Evolutionary conservation across 2,329 filamentous ascomycete genomes (phyloP).

Genomic region (Claviceps digitariae): DNA sequence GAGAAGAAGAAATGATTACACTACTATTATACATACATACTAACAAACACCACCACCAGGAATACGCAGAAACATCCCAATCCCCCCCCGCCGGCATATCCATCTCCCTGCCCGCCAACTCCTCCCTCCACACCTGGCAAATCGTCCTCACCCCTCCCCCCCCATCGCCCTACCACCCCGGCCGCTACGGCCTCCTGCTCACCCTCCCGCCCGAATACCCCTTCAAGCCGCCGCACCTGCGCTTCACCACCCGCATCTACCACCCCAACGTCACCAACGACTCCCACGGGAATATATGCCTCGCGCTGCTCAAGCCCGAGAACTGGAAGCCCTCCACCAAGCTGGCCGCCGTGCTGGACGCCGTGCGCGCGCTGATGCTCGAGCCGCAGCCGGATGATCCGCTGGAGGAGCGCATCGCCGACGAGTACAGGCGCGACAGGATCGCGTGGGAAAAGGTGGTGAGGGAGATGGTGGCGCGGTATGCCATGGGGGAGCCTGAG

Average conservation of each 20-base stretch:
- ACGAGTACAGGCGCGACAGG: slow-evolving; percentile 61
- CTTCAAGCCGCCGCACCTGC: slow-evolving; percentile 72
- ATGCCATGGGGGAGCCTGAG: slow-evolving; percentile 39
- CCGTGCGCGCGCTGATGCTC: slow-evolving; percentile 58
- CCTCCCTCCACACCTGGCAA: slow-evolving; percentile 40
- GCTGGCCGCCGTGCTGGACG: slow-evolving; percentile 61
- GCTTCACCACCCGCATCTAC: slow-evolving; percentile 83
- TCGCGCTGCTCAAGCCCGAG: slow-evolving; percentile 69
- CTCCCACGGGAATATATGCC: slow-evolving; percentile 69
- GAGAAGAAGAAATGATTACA: too few species aligned
- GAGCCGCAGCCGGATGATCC: slow-evolving; percentile 84
- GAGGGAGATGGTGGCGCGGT: slow-evolving; percentile 57
- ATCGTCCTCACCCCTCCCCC: slow-evolving; percentile 32
- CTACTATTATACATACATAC: neutral
- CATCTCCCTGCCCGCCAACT: slow-evolving; percentile 30
- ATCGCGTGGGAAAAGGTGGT: slow-evolving; percentile 62
- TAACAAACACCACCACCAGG: slow-evolving; percentile 25
- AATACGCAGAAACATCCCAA: slow-evolving; percentile 36
- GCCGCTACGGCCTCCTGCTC: slow-evolving; percentile 60
- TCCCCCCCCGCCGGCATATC: slow-evolving; percentile 33
- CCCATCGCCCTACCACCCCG: slow-evolving; percentile 41
- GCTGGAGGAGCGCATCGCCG: slow-evolving; percentile 73
- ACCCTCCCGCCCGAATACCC: slow-evolving; percentile 69
- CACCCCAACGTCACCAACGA: slow-evolving; percentile 93
- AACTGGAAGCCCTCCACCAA: slow-evolving; percentile 86